Evolutionary conservation across 116 monocot genomes (phyloP).

Genomic region (Zostera marina): DNA sequence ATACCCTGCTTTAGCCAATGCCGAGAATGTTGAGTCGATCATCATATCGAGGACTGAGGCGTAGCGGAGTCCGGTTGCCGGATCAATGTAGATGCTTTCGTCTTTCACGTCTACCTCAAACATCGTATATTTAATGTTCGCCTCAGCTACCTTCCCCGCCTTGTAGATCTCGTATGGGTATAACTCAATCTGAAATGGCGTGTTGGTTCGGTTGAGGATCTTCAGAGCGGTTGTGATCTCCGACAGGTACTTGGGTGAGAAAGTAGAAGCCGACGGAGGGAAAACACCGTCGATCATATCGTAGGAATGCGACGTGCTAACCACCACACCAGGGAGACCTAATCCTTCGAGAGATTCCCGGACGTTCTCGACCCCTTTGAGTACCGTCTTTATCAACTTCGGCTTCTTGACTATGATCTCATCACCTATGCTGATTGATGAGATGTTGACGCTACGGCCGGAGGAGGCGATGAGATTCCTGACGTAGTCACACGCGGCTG

Average conservation of each 20-base stretch:
- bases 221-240: not conserved
- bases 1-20: conserved; percentile 5
- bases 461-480: not conserved
- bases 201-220: not conserved
- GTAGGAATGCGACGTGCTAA: conserved; percentile 8
- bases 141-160: not conserved
- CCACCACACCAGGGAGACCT: not conserved
- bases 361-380: conserved; percentile 8
- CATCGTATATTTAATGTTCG: conserved; percentile 1
- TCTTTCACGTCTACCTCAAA: not conserved
- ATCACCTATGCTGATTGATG: conserved; percentile 9
- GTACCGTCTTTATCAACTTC: not conserved
- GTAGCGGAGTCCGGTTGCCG: not conserved
- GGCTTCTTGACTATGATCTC: not conserved
- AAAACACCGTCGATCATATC: conserved; percentile 2
- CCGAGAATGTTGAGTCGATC: conserved; percentile 5
- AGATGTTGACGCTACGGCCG: not conserved
- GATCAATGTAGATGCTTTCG: not conserved
- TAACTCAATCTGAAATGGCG: conserved; percentile 5
- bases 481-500: not conserved
- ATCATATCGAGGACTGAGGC: conserved; percentile 6
- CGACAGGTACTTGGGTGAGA: not conserved
- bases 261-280: conserved; percentile 9
- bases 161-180: conserved; percentile 2
- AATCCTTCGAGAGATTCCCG: not conserved